Evolutionary conservation across 139 green algal species (phyloP), one percentile per base, ranked within the genome.

Genomic region (Volvox reticuliferus): DNA sequence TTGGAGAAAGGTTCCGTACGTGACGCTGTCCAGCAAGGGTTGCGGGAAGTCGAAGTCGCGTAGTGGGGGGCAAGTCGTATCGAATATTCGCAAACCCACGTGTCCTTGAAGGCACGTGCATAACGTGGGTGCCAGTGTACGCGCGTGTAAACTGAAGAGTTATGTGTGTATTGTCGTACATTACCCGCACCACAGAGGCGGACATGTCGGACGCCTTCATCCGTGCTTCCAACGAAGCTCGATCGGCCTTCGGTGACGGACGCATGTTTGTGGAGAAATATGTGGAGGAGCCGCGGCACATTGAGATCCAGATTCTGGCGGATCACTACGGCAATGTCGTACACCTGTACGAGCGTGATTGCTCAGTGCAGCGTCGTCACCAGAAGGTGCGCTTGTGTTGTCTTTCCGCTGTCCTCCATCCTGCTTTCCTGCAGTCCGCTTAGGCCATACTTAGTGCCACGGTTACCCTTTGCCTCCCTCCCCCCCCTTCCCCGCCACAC

Each of bases 261-360:
- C 93, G 95, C 89, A 99, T 99, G 96, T 99, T 99, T 86, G 93
- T 99, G 1, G 98, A 99, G 93, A 97, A 98, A 89, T 99, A 97
- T 92, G 95, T 99, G 78, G 96, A 99, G 93, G 94, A 98, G 79
- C 97, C 98, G 28, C 93, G 97, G 33, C 97, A 98, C 93, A 95
- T 97, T 79, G 95, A 97, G 94, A 93, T 97, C 78, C 94, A 99
- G 94, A 98, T 99, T 69, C 90, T 99, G 83, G 98, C 96, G 1
- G 98, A 99, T 93, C 83, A 94, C 65, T 94, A 99, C 80, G 98
- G 98, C 92, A 99, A 99, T 91, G 96, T 98, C 32, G 95, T 99
- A 83, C 98, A 99, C 95, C 93, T 99, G 37, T 98, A 98, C 88
- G 98, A 99, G 92, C 95, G 98, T 37, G 98, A 99, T 90, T 99